Percentiles rank a stretch among this genome's conserved stretches.
Evolutionary conservation across 164 flowering plant species (phyloP).

Genomic region (Aristolochia fimbriata): DNA sequence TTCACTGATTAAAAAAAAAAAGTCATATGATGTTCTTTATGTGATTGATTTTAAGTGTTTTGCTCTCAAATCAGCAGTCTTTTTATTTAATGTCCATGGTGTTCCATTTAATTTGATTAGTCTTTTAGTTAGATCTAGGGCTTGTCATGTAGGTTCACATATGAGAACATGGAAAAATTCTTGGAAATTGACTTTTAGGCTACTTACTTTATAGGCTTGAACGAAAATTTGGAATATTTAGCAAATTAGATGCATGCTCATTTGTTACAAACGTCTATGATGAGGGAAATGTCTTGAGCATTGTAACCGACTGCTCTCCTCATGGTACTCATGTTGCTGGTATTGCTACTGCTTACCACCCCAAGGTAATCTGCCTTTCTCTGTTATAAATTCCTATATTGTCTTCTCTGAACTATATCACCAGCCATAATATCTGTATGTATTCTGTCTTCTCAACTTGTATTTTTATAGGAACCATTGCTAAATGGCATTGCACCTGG

Average conservation of each 20-base stretch:
- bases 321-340: constrained; percentile 99
- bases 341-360: constrained; percentile 87
- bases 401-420: background rate
- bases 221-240: constrained; percentile 74
- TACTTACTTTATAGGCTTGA: constrained; percentile 47
- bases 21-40: too few relatives aligned
- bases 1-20: too few relatives aligned
- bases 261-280: constrained; percentile 76
- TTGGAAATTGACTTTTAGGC: too few relatives aligned
- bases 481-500: constrained; percentile 98
- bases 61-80: too few relatives aligned
- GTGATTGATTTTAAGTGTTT: too few relatives aligned
- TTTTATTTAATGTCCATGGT: too few relatives aligned
- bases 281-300: constrained; percentile 80
- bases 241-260: constrained; percentile 93
- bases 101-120: too few relatives aligned
- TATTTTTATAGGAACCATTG: constrained; percentile 62
- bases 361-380: constrained; percentile 37
- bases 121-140: too few relatives aligned
- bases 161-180: too few relatives aligned
- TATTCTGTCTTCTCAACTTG: background rate
- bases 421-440: background rate
- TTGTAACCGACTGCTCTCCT: constrained; percentile 92
- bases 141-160: too few relatives aligned
- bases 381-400: background rate